Evolutionary conservation across 2,329 filamentous ascomycete species (phyloP), one percentile per base, ranked within the genome.

Genomic region (Colletotrichum costaricense): DNA sequence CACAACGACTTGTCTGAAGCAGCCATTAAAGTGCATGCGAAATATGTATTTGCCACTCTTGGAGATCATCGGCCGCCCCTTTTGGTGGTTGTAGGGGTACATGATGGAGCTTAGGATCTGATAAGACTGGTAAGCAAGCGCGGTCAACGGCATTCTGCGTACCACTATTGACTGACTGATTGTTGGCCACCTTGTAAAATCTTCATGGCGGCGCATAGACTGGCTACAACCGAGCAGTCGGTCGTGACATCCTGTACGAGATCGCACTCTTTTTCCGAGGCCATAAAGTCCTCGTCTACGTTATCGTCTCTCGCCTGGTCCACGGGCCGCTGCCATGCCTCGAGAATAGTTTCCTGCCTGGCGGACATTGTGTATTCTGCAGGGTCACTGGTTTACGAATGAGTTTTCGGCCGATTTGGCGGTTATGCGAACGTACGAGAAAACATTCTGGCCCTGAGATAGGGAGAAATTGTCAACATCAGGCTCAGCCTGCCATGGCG

Each of bases 211-310:
- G 95, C 95, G 80, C 95, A 98, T 6, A 99, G 88, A 80, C 97
- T 98, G 19, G 97, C 97, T 33, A 99, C 96, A 4, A 99, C 96
- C 1, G 97, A 98, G 80, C 97, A 99, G 81, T 99, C 97, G 0
- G 96, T 97, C 5, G 96, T 95, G 72, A 97, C 92, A 82, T 99
- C 97, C 82, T 99, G 97, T 3, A 98, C 95, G 8, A 99, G 88
- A 82, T 99, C 96, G 74, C 94, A 91, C 16, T 89, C 87, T 9
- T 87, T 83, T 7, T 84, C 82, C 19, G 88, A 85, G 59, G 84
- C 82, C 91, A 94, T 94, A 12, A 89, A 84, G 16, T 86, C 69
- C 16, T 81, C 77, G 26, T 79, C 87, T 3, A 79, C 80, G 46
- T 75, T 81, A 79, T 83, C 75, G 78, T 80, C 19, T 57, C 70